phyloP scores from a whole-genome alignment of 208 protist genomes.

The Strigomonas oncopelti region DNA sequence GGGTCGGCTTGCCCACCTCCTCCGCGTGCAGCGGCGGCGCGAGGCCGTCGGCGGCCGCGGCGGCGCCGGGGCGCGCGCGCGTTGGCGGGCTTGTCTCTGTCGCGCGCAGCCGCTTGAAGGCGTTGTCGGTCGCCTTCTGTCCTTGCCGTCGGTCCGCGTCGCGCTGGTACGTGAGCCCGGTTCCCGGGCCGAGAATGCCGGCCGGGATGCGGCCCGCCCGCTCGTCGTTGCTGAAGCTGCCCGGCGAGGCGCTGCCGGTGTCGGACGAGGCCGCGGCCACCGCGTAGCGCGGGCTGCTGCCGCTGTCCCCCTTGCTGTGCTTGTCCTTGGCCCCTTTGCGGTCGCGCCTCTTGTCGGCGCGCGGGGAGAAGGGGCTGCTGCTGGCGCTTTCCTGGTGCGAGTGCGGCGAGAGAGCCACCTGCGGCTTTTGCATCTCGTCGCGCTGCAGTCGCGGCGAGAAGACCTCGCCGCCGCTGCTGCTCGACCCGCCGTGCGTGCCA shows the following conservation, averaged over 20 bases:
- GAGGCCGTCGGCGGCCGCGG: too few species aligned
- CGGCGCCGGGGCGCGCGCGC: too few species aligned
- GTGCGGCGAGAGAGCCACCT: conserved; percentile 4
- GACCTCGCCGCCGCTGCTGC: background rate
- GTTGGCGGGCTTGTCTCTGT: background rate
- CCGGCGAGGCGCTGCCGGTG: conserved; percentile 10
- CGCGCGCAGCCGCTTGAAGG: background rate
- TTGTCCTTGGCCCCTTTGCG: background rate
- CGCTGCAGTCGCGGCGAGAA: background rate
- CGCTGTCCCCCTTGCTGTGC: background rate
- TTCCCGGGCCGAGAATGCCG: background rate
- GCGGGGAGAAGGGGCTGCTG: conserved; percentile 6
- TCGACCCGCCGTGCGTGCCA: background rate
- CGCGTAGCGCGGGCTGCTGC: conserved; percentile 6
- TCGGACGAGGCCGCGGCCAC: conserved; percentile 1
- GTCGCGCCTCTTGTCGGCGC: background rate
- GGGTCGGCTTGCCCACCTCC: too few species aligned
- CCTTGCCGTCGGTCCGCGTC: background rate
- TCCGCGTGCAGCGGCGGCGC: background rate
- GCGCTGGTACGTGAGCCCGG: background rate
- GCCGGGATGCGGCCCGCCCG: background rate
- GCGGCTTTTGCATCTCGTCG: background rate
- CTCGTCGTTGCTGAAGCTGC: background rate
- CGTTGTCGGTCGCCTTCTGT: background rate
- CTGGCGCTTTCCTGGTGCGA: conserved; percentile 22